phyloP scores from a whole-genome alignment of 2,329 filamentous ascomycete genomes.

The Ilyonectria sp. region DNA sequence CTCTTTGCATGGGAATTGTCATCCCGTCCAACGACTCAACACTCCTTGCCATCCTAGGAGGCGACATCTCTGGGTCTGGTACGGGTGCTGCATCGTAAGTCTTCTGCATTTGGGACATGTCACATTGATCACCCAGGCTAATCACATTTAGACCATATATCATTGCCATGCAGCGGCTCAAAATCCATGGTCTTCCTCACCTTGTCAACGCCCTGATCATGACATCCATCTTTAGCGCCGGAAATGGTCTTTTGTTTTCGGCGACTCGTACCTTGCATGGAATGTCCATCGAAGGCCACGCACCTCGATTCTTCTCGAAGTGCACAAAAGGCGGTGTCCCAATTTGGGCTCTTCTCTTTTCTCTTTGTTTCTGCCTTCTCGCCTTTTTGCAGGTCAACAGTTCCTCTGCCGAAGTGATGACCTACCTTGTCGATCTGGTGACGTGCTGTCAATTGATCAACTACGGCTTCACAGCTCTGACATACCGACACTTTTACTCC shows the following conservation, averaged over 20 bases:
- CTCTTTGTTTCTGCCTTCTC: slow-evolving; percentile 28
- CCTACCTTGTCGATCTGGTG: slow-evolving; percentile 31
- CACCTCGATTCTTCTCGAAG: slow-evolving; percentile 40
- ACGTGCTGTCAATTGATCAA: slow-evolving; percentile 35
- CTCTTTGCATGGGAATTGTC: slow-evolving; percentile 30
- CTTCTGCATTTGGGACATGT: neutral
- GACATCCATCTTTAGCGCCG: slow-evolving; percentile 65
- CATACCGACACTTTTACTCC: slow-evolving; percentile 33
- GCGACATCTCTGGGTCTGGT: slow-evolving; percentile 18
- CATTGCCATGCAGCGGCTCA: slow-evolving; percentile 25
- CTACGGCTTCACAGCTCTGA: slow-evolving; percentile 33
- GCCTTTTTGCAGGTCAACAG: slow-evolving; percentile 35
- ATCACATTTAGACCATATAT: slow-evolving; percentile 14
- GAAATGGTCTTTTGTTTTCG: slow-evolving; percentile 69
- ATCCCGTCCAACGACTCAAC: slow-evolving; percentile 24
- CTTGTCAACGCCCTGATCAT: slow-evolving; percentile 65
- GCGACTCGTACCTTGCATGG: slow-evolving; percentile 25
- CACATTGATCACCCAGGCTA: neutral
- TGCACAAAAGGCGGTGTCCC: slow-evolving; percentile 26
- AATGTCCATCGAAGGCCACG: slow-evolving; percentile 63
- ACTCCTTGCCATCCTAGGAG: slow-evolving; percentile 10
- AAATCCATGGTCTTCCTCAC: slow-evolving; percentile 61
- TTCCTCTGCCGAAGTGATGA: slow-evolving; percentile 32
- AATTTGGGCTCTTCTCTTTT: slow-evolving; percentile 24
- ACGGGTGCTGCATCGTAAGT: slow-evolving; percentile 29